Percentiles rank a stretch among this genome's conserved stretches.
Evolutionary conservation across 768 basidiomycete genomes (phyloP).

Genomic region (Rhodosporidiobolus sp.): DNA sequence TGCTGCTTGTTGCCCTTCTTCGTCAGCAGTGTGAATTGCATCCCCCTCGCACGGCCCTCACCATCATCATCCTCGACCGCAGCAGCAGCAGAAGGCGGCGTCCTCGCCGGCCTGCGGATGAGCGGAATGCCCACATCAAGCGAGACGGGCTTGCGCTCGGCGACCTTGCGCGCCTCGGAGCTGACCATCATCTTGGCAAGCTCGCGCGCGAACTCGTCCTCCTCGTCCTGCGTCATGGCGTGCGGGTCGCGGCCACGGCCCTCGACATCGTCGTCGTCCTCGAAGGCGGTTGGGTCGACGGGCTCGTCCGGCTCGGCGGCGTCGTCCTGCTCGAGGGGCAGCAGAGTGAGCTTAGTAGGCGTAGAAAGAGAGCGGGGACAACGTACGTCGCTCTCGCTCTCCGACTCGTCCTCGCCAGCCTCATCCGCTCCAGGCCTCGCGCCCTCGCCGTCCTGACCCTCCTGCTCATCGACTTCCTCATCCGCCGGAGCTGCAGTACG

Average conservation of each 20-base stretch:
- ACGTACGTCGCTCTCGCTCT: conserved; percentile 31
- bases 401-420: conserved; percentile 27
- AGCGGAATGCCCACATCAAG: conserved; percentile 37
- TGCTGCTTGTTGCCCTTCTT: conserved; percentile 92
- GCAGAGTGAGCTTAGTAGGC: fast-evolving
- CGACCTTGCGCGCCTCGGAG: conserved; percentile 71
- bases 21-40: conserved; percentile 89
- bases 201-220: conserved; percentile 91
- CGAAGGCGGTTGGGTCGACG: conserved; percentile 41
- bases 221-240: conserved; percentile 51
- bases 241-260: conserved; percentile 39
- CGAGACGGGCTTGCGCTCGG: conserved; percentile 59
- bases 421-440: conserved; percentile 22
- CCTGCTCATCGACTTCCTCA: conserved; percentile 41
- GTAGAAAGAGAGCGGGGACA: not conserved
- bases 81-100: too few relatives aligned
- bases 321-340: not conserved
- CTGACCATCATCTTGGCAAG: conserved; percentile 92
- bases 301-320: conserved; percentile 56
- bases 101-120: conserved; percentile 7
- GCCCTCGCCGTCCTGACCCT: conserved; percentile 25
- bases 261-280: conserved; percentile 23
- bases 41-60: conserved; percentile 47
- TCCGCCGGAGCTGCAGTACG: conserved; percentile 27
- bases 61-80: conserved; percentile 42